Evolutionary conservation across 2,329 filamentous ascomycete genomes (phyloP), one percentile per base, ranked within the genome.

Genomic region (Arthrobotrys sinensis): DNA sequence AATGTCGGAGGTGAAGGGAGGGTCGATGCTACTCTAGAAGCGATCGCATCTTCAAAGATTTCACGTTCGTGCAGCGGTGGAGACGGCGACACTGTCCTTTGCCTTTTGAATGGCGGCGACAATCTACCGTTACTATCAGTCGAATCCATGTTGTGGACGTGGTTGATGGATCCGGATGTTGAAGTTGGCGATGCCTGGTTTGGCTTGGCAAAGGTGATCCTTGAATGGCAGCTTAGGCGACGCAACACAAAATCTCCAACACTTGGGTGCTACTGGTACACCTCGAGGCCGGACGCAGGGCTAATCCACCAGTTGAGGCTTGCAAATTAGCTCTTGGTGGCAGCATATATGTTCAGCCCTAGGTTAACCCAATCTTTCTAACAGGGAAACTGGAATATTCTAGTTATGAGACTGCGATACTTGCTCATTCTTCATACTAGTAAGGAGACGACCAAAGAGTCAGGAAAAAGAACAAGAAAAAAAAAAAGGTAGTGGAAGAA

Each of bases 61-160:
- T 68, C 16, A 28, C 53, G n/a, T 12, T 45, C 62, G 24, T 46
- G 24, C 8, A 73, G 32, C 16, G 67, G 63, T 36, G 68, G 68
- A 5, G 69, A 73, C 7, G 69, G 76, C 11, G 76, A 79, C 45
- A 69, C 46, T 4, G 76, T 79, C 8, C 76, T 53, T 53, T 79
- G 76, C 10, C 68, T 43, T 32, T 79, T 79, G 62, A 72, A 68
- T 8, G 76, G 76, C 8, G 76, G 76, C n/a, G 76, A 73, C 21
- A 69, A 34, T 34, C 69, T 32, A 40, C 66, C 66, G 48, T 69
- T 57, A 7, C 16, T 63, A n/a, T 79, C 63, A 19, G 34, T 68
- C 7, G 67, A n/a, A 72, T 62, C 38, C 67, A 71, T 78, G 16
- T 48, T 34, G 67, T 14, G 10, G 21, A 55, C 28, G 52, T 46